These are phyloP conservation scores for Coelastrella sp. DNA, from an alignment of 139 green algal genomes.

Conservation along the genomic window DNA sequence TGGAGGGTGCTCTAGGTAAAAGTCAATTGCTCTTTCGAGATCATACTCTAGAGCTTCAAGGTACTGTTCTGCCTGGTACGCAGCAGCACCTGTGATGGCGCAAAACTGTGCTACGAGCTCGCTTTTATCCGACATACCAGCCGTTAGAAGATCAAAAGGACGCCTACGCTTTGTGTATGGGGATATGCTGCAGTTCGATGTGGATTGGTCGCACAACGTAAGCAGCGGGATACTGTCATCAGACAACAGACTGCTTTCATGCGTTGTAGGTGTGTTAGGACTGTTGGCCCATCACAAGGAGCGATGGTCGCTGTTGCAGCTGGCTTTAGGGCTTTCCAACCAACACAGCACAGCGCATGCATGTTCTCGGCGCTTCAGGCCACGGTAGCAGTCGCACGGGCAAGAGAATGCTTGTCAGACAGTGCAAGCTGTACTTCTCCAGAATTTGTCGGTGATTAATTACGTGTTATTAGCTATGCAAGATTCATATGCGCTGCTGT, in stretches of 20 bases:
- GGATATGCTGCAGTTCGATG: not conserved
- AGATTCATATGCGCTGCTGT: too few species aligned
- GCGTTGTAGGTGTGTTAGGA: too few species aligned
- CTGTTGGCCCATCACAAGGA: too few species aligned
- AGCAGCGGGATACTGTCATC: too few species aligned
- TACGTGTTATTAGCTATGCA: too few species aligned
- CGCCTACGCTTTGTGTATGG: not conserved
- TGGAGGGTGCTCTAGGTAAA: constrained; percentile 52
- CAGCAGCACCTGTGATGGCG: constrained; percentile 50
- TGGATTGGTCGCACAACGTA: not conserved
- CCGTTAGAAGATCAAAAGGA: not conserved
- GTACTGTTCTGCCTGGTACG: constrained; percentile 54
- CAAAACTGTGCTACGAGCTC: constrained; percentile 53
- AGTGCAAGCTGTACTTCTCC: too few species aligned
- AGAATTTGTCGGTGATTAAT: too few species aligned
- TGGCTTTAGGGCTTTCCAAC: not conserved
- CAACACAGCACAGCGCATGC: not conserved
- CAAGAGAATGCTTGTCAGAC: too few species aligned
- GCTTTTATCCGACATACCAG: constrained; percentile 17
- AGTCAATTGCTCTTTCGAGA: constrained; percentile 52
- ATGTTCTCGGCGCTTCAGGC: too few species aligned
- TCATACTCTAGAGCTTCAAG: constrained; percentile 60
- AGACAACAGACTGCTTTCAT: too few species aligned
- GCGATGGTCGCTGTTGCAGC: too few species aligned
- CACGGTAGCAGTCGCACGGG: too few species aligned